phyloP scores from a whole-genome alignment of 345 rosid species.

The Dovyalis caffra region DNA sequence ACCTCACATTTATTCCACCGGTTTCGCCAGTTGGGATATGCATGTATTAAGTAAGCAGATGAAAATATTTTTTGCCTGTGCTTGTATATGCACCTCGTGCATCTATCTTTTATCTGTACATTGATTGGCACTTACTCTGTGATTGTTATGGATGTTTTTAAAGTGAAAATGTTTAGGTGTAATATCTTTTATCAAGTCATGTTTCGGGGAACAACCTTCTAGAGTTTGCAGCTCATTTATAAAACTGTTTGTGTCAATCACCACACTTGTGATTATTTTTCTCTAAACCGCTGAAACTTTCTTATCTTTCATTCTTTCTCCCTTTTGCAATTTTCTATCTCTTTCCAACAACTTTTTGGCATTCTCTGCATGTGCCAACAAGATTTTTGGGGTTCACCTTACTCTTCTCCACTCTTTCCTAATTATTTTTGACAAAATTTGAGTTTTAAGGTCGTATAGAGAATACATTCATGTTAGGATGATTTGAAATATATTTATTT shows the following conservation, averaged over 20 bases:
- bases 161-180: background rate
- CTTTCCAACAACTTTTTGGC: background rate
- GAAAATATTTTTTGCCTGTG: background rate
- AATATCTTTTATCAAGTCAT: background rate
- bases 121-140: background rate
- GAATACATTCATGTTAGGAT: background rate
- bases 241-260: background rate
- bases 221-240: background rate
- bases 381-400: background rate
- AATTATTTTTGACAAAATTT: too few species aligned
- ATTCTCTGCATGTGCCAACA: background rate
- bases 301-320: background rate
- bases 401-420: background rate
- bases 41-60: conserved; percentile 77
- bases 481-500: too few species aligned
- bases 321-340: background rate
- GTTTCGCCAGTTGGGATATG: conserved; percentile 93
- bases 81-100: background rate
- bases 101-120: background rate
- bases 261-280: background rate
- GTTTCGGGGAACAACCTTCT: background rate
- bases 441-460: background rate
- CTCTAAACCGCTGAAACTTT: background rate
- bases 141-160: background rate
- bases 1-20: conserved; percentile 89